Evolutionary conservation across 2,329 filamentous ascomycete genomes (phyloP).

Genomic region (Ophiostoma sp.): DNA sequence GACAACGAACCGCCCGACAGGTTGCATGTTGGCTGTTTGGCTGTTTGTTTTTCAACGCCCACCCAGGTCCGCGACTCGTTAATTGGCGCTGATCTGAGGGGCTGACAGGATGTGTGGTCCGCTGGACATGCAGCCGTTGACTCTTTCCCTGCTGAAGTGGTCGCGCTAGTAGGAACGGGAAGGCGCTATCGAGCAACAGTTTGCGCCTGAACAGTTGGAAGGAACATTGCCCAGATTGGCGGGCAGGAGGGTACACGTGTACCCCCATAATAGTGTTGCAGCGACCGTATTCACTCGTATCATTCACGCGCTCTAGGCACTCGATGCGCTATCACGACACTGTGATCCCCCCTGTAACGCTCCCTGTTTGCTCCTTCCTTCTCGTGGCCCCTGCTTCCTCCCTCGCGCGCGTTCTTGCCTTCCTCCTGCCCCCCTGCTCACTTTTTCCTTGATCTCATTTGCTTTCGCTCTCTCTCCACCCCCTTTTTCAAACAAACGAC

Average conservation of each 20-base stretch:
- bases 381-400: not conserved
- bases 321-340: not conserved
- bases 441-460: conserved; percentile 13
- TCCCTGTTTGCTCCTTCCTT: conserved; percentile 8
- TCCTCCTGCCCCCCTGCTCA: not conserved
- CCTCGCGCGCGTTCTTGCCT: not conserved
- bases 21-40: not conserved
- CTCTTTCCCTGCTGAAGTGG: conserved; percentile 4
- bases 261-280: not conserved
- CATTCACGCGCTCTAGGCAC: not conserved
- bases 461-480: conserved; percentile 12
- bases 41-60: not conserved
- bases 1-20: not conserved
- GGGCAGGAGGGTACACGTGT: conserved; percentile 1
- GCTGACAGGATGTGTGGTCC: not conserved
- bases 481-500: conserved; percentile 9
- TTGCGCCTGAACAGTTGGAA: not conserved
- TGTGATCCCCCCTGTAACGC: not conserved
- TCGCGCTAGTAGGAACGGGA: conserved; percentile 8
- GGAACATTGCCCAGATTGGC: not conserved
- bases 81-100: not conserved
- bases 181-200: not conserved
- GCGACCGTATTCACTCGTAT: not conserved
- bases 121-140: not conserved
- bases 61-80: not conserved